Evolutionary conservation across 1,139 yeast genomes (phyloP), one percentile per base, ranked within the genome.

Genomic region (Candida mesenterica): DNA sequence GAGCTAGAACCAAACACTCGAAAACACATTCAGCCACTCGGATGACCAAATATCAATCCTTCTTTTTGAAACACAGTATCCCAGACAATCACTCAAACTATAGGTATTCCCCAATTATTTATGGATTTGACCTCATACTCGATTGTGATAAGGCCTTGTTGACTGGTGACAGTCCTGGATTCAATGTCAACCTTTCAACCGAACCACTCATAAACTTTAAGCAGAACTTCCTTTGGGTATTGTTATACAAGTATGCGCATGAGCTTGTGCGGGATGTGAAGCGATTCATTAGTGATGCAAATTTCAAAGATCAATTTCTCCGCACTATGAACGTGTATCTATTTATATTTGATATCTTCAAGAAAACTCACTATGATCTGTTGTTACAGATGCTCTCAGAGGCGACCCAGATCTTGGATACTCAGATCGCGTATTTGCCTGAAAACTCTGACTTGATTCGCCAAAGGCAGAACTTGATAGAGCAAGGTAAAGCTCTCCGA

Each of bases 91-190:
- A 12, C 10, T 25, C 28, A 13, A 28, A 30, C 31, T 45, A 19
- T 19, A 14, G 17, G 5, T 25, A 42, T 29, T 43, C 42, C 19
- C 34, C 48, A 13, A 56, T 59, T 30, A 40, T 53, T 15, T 60
- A 57, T 41, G 46, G 57, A 6, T 56, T 59, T 35, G 46, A 58
- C 8, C 41, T 62, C 38, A 38, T 59, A 9, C 45, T 51, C 15
- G 66, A 62, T 30, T 49, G 48, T 30, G 42, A 29, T 14, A 39
- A 40, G 8, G 35, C 38, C 28, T 18, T 39, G 7, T 14, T 13
- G 6, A 32, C 44, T 18, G 55, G 45, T n/a, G 46, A 55, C 14
- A 63, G 55, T 30, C 61, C 67, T 1, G 62, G 63, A 0, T 55
- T 55, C 33, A 62, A 61, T 39, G 41, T 59, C 9, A 61, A 61